Evolutionary conservation across 139 green algal genomes (phyloP), one percentile per base, ranked within the genome.

Genomic region (Parachlorella kessleri): DNA sequence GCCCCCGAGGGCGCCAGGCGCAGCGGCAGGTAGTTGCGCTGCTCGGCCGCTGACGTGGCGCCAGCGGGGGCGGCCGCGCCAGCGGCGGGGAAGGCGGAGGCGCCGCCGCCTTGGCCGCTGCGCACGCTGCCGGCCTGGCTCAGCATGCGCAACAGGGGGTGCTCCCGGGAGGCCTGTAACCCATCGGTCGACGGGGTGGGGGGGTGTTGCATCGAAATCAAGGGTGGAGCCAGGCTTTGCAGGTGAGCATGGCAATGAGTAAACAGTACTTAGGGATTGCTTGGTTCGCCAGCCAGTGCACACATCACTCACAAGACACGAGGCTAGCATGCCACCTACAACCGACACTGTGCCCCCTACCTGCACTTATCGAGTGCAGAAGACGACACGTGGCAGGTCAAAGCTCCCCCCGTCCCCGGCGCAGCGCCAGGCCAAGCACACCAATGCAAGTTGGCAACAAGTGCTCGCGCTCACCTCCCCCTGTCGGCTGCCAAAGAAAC

Each of bases 1-100:
- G 77, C 72, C 36, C 82, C 82, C 6, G 40, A 30, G 9, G 82
- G 82, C 64, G 41, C 67, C 14, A 87, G 72, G 55, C 65, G 55
- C 48, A 87, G 55, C 33, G 77, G 82, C n/a, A 87, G 77, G 40
- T 73, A 53, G n/a, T n/a, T n/a, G n/a, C n/a, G n/a, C n/a, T n/a
- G n/a, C n/a, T n/a, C n/a, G n/a, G n/a, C n/a, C 4, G 32, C 33
- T 32, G 35, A 69, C 30, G 5, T 39, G 18, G 37, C 37, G 26
- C 26, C 36, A 10, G n/a, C 36, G 14, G 14, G 18, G 26, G 42
- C 26, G n/a, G 36, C 37, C 21, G 3, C 24, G 2, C 55, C 4
- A 28, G 26, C 32, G 30, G 6, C 70, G 10, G n/a, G n/a, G 30
- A 28, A 9, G 41, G 79, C 63, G 28, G 79, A 32, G n/a, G n/a